A percentile compares a stretch with the other conserved stretches of the same genome.
phyloP scores from a whole-genome alignment of 2,329 filamentous ascomycete species.

The Fusarium haematococcum region DNA sequence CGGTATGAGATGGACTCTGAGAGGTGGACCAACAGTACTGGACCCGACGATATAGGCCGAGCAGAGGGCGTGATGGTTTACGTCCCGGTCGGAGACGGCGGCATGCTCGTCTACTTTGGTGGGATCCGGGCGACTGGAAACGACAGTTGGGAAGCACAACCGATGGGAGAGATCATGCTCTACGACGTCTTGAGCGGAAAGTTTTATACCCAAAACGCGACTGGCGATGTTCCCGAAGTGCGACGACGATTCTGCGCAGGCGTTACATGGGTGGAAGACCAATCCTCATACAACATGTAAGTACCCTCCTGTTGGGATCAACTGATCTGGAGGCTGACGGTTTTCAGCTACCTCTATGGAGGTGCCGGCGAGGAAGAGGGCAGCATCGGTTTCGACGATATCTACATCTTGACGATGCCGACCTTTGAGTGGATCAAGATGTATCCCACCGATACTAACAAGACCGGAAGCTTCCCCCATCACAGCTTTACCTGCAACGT shows the following conservation, averaged over 20 bases:
- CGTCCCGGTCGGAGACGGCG: conserved; percentile 69
- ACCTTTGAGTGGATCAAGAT: conserved; percentile 72
- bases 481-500: conserved; percentile 70
- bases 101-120: conserved; percentile 72
- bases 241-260: conserved; percentile 72
- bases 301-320: conserved; percentile 35
- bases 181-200: conserved; percentile 69
- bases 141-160: conserved; percentile 58
- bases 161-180: conserved; percentile 65
- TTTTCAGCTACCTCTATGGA: conserved; percentile 69
- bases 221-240: conserved; percentile 62
- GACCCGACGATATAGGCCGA: conserved; percentile 63
- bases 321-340: conserved; percentile 2
- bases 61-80: conserved; percentile 72
- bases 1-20: conserved; percentile 67
- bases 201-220: conserved; percentile 70
- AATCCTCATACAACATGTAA: conserved; percentile 74
- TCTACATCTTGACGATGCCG: conserved; percentile 70
- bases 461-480: conserved; percentile 58
- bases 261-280: conserved; percentile 67
- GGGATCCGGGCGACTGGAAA: conserved; percentile 65
- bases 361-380: conserved; percentile 62
- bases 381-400: conserved; percentile 66
- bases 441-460: conserved; percentile 57
- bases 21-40: conserved; percentile 64